Evolutionary conservation across 352 stramenopile species (phyloP).

Genomic region (Bremia lactucae): DNA sequence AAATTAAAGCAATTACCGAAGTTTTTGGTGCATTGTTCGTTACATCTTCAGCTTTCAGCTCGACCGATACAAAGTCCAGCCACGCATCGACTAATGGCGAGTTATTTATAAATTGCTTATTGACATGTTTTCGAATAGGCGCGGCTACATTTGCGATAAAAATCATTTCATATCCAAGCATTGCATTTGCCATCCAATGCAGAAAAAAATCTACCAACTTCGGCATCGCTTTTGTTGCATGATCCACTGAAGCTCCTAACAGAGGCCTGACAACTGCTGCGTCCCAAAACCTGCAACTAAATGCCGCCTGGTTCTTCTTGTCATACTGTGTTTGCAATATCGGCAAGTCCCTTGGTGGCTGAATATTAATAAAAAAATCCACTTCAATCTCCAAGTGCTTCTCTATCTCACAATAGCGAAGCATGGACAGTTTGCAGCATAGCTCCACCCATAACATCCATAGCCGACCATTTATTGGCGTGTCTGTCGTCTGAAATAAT

Average conservation of each 20-base stretch:
- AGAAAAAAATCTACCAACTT: constrained; percentile 16
- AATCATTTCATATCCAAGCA: constrained; percentile 23
- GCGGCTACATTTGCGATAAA: constrained; percentile 25
- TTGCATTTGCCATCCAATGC: constrained; percentile 22
- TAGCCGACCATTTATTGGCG: constrained; percentile 4
- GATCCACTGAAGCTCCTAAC: constrained; percentile 1
- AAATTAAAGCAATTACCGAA: constrained; percentile 12
- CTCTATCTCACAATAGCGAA: constrained; percentile 3
- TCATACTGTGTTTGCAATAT: constrained; percentile 9
- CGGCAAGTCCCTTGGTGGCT: constrained; percentile 8
- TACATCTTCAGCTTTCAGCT: not conserved
- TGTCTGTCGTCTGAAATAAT: constrained; percentile 5
- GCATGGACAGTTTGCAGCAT: constrained; percentile 15
- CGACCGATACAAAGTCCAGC: constrained; percentile 5
- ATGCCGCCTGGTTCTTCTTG: constrained; percentile 15
- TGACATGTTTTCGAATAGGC: constrained; percentile 13
- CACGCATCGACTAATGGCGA: constrained; percentile 7
- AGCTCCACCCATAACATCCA: constrained; percentile 28
- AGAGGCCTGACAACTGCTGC: constrained; percentile 13
- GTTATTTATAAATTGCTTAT: not conserved
- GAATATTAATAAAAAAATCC: not conserved
- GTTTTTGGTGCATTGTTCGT: constrained; percentile 4
- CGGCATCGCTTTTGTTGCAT: not conserved
- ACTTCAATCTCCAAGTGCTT: not conserved
- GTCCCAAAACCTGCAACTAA: constrained; percentile 17